A percentile compares a stretch with the other conserved stretches of the same genome.
Conservation (phyloP, 768 basidiomycete genomes). For the Kwoniella heveanensis region DNA sequence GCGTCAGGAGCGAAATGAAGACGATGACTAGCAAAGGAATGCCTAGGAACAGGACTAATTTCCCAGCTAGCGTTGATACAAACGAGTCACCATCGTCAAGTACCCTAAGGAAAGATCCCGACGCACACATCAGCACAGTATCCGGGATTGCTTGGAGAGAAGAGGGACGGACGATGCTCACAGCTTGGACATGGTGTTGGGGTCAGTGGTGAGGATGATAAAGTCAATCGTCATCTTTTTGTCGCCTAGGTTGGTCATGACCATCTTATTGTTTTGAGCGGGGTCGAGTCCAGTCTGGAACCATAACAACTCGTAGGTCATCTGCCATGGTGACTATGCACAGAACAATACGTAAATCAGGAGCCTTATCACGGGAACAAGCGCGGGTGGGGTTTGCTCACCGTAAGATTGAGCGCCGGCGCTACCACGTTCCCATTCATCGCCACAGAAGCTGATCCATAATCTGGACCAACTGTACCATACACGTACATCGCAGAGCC, state of each 20-base stretch:
- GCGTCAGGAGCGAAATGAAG: slow-evolving; percentile 17
- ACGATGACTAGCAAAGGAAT: slow-evolving; percentile 26
- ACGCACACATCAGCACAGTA: no score
- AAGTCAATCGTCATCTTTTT: slow-evolving; percentile 42
- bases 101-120: background rate
- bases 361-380: no score
- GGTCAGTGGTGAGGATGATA: slow-evolving; percentile 33
- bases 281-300: slow-evolving; percentile 40
- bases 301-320: slow-evolving; percentile 44
- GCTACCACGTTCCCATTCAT: slow-evolving; percentile 31
- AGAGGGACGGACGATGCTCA: slow-evolving; percentile 14
- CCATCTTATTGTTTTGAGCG: slow-evolving; percentile 16
- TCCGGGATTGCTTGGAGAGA: no score
- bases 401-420: slow-evolving; percentile 28
- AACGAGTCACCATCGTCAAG: slow-evolving; percentile 16
- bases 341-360: no score
- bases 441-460: slow-evolving; percentile 29
- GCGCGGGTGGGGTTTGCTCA: slow-evolving; percentile 21
- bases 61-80: slow-evolving; percentile 32
- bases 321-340: slow-evolving; percentile 38
- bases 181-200: slow-evolving; percentile 25
- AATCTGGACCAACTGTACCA: slow-evolving; percentile 37
- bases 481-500: slow-evolving; percentile 43
- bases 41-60: slow-evolving; percentile 32
- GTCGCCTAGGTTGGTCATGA: slow-evolving; percentile 38